Percentiles rank a stretch among this genome's conserved stretches.
Evolutionary conservation across 805 yeast genomes (phyloP).

Genomic region (Starmerella ratchasimensis): DNA sequence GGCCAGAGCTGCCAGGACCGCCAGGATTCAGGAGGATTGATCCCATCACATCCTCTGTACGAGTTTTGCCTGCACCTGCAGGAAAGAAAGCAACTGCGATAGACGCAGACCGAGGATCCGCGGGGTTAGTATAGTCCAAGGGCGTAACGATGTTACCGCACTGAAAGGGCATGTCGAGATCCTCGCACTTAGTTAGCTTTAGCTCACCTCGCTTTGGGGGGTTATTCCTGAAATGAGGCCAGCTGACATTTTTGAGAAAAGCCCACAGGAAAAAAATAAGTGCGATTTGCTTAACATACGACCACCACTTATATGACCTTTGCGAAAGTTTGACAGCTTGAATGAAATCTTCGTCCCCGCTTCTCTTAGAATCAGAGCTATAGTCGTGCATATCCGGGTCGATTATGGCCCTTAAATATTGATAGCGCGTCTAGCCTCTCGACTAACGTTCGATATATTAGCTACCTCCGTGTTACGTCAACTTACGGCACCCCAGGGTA

Average conservation of each 20-base stretch:
- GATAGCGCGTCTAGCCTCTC: no score
- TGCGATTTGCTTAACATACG: not conserved
- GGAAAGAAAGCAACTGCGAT: conserved; percentile 3
- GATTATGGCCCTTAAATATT: no score
- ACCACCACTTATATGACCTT: not conserved
- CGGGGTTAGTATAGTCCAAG: conserved; percentile 1
- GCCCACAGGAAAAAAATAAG: not conserved
- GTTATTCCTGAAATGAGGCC: not conserved
- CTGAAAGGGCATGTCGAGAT: not conserved
- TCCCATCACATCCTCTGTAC: conserved; percentile 11
- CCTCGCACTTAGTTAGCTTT: not conserved
- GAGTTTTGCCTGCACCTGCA: conserved; percentile 7
- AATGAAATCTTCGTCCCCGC: no score
- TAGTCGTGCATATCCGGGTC: no score
- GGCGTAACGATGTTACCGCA: conserved; percentile 5
- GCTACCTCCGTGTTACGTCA: no score
- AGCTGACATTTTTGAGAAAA: not conserved
- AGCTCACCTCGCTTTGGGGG: not conserved
- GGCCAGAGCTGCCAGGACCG: conserved; percentile 20
- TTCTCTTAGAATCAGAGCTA: no score
- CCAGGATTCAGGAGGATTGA: conserved; percentile 18
- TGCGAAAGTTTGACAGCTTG: no score
- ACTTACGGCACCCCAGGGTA: no score
- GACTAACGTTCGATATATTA: no score
- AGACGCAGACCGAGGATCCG: conserved; percentile 3